A percentile compares a stretch with the other conserved stretches of the same genome.
Evolutionary conservation across 2,329 filamentous ascomycete genomes (phyloP).

Genomic region (Aaosphaeria arxii): DNA sequence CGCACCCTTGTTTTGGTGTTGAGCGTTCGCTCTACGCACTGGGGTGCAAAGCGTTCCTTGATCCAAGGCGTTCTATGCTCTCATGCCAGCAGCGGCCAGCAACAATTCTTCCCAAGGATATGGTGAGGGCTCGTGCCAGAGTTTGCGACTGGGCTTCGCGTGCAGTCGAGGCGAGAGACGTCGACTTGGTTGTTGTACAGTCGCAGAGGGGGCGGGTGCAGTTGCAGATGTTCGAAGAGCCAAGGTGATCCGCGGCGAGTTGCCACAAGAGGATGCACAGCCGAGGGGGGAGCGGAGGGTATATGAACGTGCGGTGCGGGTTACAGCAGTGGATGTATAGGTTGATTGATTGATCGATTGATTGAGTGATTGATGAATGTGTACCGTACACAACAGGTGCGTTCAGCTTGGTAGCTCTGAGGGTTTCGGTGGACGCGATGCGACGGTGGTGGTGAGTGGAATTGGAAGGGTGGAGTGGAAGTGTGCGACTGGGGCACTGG

Average conservation of each 20-base stretch:
- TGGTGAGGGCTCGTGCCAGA: neutral
- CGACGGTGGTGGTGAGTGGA: neutral
- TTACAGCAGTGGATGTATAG: too few species aligned
- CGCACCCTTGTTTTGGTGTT: neutral
- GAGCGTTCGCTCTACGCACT: slow-evolving; percentile 7
- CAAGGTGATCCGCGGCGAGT: neutral
- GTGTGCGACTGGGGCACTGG: neutral
- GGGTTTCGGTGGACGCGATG: neutral
- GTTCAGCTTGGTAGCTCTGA: too few species aligned
- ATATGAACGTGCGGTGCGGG: neutral
- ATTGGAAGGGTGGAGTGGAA: too few species aligned
- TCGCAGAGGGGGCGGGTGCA: slow-evolving; percentile 3
- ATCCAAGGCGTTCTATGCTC: slow-evolving; percentile 2
- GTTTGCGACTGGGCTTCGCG: neutral
- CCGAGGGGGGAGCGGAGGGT: neutral
- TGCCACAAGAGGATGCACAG: neutral
- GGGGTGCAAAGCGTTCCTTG: neutral
- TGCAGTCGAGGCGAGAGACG: slow-evolving; percentile 7
- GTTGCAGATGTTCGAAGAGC: neutral
- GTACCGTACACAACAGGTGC: too few species aligned
- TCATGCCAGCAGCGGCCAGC: slow-evolving; percentile 10
- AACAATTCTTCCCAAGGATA: neutral
- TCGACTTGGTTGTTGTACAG: slow-evolving; percentile 5
- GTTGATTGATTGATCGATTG: too few species aligned
- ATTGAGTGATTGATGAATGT: too few species aligned